Percentiles rank a stretch among this genome's conserved stretches.
phyloP scores from a whole-genome alignment of 1,284 basidiomycete species.

The Schizophyllum commune region DNA sequence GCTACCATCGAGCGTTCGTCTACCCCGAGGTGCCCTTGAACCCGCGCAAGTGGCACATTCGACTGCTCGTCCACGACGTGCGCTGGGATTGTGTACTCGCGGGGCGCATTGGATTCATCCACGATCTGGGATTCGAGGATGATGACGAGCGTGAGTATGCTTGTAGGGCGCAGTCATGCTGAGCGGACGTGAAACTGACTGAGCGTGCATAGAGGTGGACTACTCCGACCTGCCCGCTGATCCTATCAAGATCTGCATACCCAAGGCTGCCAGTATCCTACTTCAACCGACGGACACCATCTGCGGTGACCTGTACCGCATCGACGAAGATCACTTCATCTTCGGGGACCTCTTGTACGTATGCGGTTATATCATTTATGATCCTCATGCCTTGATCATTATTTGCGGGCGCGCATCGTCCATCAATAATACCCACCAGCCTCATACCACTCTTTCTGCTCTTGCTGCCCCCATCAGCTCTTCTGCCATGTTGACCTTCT shows the following conservation, averaged over 20 bases:
- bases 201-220: neutral
- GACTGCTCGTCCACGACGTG: neutral
- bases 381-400: too few relatives aligned
- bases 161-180: neutral
- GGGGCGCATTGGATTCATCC: neutral
- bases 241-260: neutral
- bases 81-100: neutral
- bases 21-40: neutral
- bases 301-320: neutral
- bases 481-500: neutral
- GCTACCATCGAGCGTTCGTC: neutral
- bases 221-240: neutral
- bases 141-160: too few relatives aligned
- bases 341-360: neutral
- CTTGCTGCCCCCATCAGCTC: too few relatives aligned
- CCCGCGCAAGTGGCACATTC: neutral
- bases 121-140: neutral
- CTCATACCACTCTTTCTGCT: too few relatives aligned
- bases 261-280: neutral
- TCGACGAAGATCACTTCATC: neutral
- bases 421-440: too few relatives aligned
- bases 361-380: too few relatives aligned
- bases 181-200: neutral
- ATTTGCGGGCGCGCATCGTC: too few relatives aligned
- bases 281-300: neutral